phyloP scores from a whole-genome alignment of 1,139 yeast species.

The Yamadazyma oceani region DNA sequence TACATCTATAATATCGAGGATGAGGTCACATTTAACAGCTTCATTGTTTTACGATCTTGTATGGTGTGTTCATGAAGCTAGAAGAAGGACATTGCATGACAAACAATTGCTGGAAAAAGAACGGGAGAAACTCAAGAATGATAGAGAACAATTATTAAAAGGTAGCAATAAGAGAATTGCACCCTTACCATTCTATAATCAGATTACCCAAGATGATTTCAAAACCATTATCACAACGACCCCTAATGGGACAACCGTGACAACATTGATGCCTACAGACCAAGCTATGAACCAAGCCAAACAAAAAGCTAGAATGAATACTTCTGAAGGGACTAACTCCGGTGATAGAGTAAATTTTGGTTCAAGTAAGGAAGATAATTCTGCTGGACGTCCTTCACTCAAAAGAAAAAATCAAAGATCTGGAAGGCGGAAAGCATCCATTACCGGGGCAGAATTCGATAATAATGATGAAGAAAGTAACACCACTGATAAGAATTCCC shows the following conservation, averaged over 20 bases:
- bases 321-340: neutral
- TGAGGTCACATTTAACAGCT: slow-evolving; percentile 91
- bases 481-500: slow-evolving; percentile 41
- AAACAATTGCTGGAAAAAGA: slow-evolving; percentile 33
- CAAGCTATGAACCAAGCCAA: slow-evolving; percentile 62
- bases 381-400: no score
- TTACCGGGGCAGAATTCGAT: no score
- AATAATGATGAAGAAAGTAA: neutral
- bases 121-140: slow-evolving; percentile 12
- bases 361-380: neutral
- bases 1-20: slow-evolving; percentile 72
- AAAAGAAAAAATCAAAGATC: no score
- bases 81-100: slow-evolving; percentile 65
- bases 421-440: no score
- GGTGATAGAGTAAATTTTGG: slow-evolving; percentile 22
- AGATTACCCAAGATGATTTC: slow-evolving; percentile 89
- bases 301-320: slow-evolving; percentile 47
- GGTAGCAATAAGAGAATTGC: slow-evolving; percentile 33
- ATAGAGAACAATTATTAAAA: slow-evolving; percentile 8
- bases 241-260: slow-evolving; percentile 89
- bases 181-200: slow-evolving; percentile 91
- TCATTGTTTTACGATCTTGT: slow-evolving; percentile 89
- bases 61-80: slow-evolving; percentile 94
- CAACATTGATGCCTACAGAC: slow-evolving; percentile 86
- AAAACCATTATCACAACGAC: slow-evolving; percentile 82